phyloP scores from a whole-genome alignment of 257 asterid species.

The Solanum appendiculatum region DNA sequence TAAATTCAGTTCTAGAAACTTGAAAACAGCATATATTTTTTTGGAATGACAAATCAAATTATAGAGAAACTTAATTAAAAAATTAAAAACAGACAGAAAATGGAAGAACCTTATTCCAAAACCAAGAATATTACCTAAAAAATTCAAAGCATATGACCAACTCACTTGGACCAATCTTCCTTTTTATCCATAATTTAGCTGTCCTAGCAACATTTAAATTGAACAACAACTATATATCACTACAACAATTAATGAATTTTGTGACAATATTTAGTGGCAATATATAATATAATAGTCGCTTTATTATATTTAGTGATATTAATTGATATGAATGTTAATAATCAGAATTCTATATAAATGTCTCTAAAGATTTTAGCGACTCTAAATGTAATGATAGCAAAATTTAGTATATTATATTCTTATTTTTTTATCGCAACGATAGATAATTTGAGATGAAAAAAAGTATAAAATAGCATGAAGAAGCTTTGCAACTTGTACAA shows the following conservation, averaged over 20 bases:
- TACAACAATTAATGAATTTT: too few species aligned
- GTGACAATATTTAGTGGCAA: not conserved
- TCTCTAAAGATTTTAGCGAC: too few species aligned
- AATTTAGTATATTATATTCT: too few species aligned
- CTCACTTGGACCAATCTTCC: not conserved
- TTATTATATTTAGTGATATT: too few species aligned
- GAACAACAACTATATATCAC: not conserved
- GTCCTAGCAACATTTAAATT: not conserved
- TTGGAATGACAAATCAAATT: not conserved
- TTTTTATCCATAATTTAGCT: not conserved
- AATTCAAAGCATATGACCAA: not conserved
- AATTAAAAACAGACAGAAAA: not conserved
- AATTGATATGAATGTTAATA: too few species aligned
- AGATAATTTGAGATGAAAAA: not conserved
- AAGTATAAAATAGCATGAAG: too few species aligned
- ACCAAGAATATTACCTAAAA: not conserved
- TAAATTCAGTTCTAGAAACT: not conserved
- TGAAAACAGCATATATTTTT: not conserved
- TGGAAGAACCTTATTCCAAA: not conserved
- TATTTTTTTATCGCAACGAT: too few species aligned
- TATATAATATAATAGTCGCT: too few species aligned
- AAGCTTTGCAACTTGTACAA: not conserved
- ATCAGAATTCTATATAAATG: too few species aligned
- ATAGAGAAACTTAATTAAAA: not conserved
- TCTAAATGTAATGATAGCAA: too few species aligned